phyloP scores from a whole-genome alignment of 2,329 filamentous ascomycete species.

The Talaromyces sp. region DNA sequence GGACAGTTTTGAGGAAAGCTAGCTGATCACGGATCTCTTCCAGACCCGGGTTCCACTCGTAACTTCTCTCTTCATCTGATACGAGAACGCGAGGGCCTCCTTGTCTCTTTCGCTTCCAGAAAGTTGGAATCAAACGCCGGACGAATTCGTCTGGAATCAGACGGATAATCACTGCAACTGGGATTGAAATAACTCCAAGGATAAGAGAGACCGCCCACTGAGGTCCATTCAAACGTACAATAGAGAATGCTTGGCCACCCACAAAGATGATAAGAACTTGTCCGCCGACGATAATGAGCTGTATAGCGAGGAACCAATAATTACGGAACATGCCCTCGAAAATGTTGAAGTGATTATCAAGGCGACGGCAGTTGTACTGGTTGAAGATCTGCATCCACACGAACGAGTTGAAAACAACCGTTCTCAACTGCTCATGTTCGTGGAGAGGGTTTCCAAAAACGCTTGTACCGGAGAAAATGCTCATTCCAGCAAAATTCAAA shows the following conservation, averaged over 20 bases:
- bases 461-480: conserved; percentile 29
- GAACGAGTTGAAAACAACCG: conserved; percentile 43
- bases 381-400: conserved; percentile 49
- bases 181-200: conserved; percentile 63
- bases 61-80: conserved; percentile 44
- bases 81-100: conserved; percentile 37
- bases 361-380: conserved; percentile 44
- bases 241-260: conserved; percentile 64
- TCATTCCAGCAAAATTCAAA: conserved; percentile 42
- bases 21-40: conserved; percentile 62
- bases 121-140: conserved; percentile 36
- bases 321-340: conserved; percentile 41
- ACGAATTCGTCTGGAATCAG: conserved; percentile 57
- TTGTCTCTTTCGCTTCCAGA: conserved; percentile 32
- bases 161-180: conserved; percentile 58
- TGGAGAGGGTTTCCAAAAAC: conserved; percentile 25
- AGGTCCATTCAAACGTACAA: conserved; percentile 54
- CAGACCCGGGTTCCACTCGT: conserved; percentile 57
- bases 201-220: conserved; percentile 69
- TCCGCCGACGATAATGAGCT: conserved; percentile 62
- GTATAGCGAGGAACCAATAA: conserved; percentile 55
- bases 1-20: conserved; percentile 59
- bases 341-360: conserved; percentile 42
- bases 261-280: conserved; percentile 70
- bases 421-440: conserved; percentile 26